Base-by-base conservation (phyloP, 2,329 filamentous ascomycete genomes). In the Penicillium sclerotigenum region DNA sequence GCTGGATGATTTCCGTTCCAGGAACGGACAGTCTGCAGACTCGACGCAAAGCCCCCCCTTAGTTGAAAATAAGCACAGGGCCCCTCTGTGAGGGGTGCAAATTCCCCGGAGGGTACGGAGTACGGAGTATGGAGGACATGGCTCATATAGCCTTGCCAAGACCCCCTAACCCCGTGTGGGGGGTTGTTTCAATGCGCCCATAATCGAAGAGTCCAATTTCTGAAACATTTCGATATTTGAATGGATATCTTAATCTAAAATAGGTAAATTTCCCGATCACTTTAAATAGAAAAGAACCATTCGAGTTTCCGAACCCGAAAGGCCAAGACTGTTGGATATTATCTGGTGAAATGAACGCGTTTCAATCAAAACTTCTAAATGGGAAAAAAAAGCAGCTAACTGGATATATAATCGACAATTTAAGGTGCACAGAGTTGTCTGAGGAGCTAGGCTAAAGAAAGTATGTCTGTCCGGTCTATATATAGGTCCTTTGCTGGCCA, bases 91-190 rank as follows among this genome's bases (percentile, higher is more conserved):
- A 40, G 50, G 50, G 29, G 24, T 26, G 4, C 1, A 18, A 7
- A 41, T 33, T 20, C 28, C 2, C 29, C 45, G 36, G 43, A 47
- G 10, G 8, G 5, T 14, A 31, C 29, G 13, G 11, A 11, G 13
- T 6, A 33, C 14, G 6, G 31, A 11, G 13, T 6, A 33, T 6
- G 6, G 31, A 3, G 31, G 14, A 16, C 31, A 33, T 33, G 16
- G 31, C 31, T 33, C 31, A 5, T 1, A 33, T 33, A 33, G 31
- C 33, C 28, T 42, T 59, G 56, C 56, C 56, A 56, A 59, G 52
- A 26, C 20, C 42, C 45, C 58, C 46, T 54, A 49, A 54, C 56
- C 54, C 58, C 47, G 46, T 52, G 56, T 59, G 53, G 56, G 52
- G 8, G 43, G 14, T 18, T 48, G 59, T 60, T 60, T 59, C 56